Percentiles rank a stretch among this genome's conserved stretches.
Conservation (phyloP, 1,284 basidiomycete species). For the Leccinum subfulvum region DNA sequence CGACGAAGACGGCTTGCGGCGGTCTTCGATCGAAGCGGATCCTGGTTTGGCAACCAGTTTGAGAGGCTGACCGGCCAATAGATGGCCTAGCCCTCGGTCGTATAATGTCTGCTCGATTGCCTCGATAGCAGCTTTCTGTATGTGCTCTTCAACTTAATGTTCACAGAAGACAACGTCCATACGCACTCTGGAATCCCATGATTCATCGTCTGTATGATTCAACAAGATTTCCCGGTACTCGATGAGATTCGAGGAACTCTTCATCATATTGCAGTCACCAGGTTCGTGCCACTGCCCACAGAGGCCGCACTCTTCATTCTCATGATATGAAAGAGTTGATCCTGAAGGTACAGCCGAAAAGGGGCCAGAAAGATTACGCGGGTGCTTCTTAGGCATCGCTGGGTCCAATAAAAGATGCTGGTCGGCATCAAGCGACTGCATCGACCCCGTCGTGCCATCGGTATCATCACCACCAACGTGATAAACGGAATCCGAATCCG, state of each 20-base stretch:
- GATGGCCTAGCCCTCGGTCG: constrained; percentile 48
- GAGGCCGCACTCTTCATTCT: constrained; percentile 49
- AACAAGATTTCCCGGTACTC: constrained; percentile 68
- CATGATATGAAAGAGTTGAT: constrained; percentile 18
- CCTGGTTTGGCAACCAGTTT: constrained; percentile 40
- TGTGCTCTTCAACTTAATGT: constrained; percentile 2
- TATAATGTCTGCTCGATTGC: constrained; percentile 64
- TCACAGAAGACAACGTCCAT: constrained; percentile 7
- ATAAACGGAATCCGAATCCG: constrained; percentile 31
- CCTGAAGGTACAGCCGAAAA: constrained; percentile 12
- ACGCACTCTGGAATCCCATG: constrained; percentile 59
- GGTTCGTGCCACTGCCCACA: constrained; percentile 54
- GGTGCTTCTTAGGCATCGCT: constrained; percentile 15
- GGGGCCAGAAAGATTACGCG: constrained; percentile 4
- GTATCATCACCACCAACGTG: constrained; percentile 23
- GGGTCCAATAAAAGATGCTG: constrained; percentile 3
- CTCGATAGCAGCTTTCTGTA: constrained; percentile 59
- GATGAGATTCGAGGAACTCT: constrained; percentile 59
- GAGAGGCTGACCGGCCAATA: constrained; percentile 63
- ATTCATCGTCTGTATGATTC: constrained; percentile 57
- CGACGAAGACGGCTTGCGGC: neutral
- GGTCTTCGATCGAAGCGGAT: neutral
- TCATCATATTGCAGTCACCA: constrained; percentile 61
- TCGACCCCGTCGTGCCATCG: constrained; percentile 25
- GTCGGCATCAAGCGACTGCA: constrained; percentile 12